These are phyloP conservation scores for Penicillium samsonianum DNA, from an alignment of 495 filamentous ascomycete species.

Conservation along the genomic window DNA sequence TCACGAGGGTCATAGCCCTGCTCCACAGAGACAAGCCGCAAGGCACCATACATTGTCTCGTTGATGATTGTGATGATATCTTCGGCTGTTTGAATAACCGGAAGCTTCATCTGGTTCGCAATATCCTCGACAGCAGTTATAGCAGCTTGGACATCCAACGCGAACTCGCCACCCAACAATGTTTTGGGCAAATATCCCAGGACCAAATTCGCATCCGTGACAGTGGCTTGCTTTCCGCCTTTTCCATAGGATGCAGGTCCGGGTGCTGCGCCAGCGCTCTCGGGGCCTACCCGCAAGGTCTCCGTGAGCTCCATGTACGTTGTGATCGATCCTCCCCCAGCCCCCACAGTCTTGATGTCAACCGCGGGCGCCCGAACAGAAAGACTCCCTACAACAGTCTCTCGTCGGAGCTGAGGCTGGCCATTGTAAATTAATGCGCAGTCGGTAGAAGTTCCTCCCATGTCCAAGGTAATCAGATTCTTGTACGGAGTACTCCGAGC, in stretches of 20 bases:
- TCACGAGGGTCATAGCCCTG: conserved; percentile 54
- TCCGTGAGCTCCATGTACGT: conserved; percentile 49
- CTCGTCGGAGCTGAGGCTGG: conserved; percentile 47
- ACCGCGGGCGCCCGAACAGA: conserved; percentile 52
- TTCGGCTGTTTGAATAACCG: conserved; percentile 45
- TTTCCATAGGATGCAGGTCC: conserved; percentile 54
- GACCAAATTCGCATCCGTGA: conserved; percentile 53
- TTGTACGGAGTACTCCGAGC: conserved; percentile 48
- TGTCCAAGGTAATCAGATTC: conserved; percentile 53
- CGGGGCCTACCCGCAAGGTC: conserved; percentile 50
- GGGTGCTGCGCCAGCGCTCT: conserved; percentile 49
- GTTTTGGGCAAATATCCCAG: conserved; percentile 50
- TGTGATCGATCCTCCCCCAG: conserved; percentile 51
- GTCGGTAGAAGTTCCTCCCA: conserved; percentile 55
- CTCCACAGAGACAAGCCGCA: conserved; percentile 53
- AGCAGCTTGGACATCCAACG: conserved; percentile 43
- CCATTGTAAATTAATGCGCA: conserved; percentile 49
- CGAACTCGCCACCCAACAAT: conserved; percentile 48
- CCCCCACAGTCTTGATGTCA: conserved; percentile 52
- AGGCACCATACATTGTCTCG: conserved; percentile 53
- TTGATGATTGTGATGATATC: conserved; percentile 52
- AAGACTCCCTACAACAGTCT: conserved; percentile 46
- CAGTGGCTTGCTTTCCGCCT: conserved; percentile 45
- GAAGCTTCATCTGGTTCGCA: conserved; percentile 45
- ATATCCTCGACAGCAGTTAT: conserved; percentile 39